Base-by-base conservation (phyloP, 495 filamentous ascomycete species). In the Aspergillus leporis region DNA sequence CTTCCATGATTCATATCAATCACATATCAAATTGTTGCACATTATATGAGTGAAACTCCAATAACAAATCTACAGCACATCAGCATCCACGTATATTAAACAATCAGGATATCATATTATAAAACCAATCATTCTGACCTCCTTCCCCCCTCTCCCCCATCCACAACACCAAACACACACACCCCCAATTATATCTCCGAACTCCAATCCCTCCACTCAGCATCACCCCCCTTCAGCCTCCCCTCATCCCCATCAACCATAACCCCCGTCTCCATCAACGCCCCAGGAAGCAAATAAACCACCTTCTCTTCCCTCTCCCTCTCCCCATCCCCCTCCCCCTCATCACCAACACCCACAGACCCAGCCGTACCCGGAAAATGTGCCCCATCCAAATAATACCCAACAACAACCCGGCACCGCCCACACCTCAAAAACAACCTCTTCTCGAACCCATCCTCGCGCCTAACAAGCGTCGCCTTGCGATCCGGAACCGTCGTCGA, bases 401-500 rank as follows among this genome's bases (percentile, higher is more conserved):
- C 89, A 47, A 89, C 77, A 3, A 83, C 73, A 22, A 90, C 64
- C 25, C 78, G 74, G 74, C 89, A 92, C 58, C 88, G 70, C 3
- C 78, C 83, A 71, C 89, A 91, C 22, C 83, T 71, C 51, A 78
- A 72, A 18, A 86, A 60, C 46, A 80, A 69, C 25, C 89, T 68
- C 77, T 89, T 90, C 76, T 92, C 89, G 52, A 90, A 91, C 22
- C 89, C 89, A 55, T 90, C 87, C 61, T 83, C 81, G 3, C 85
- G 75, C 5, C 81, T 70, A 16, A 90, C 73, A 0, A 92, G 70
- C 4, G 82, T 77, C 19, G 82, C 65, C 14, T 78, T 77, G 0
- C 75, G 70, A 53, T 87, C 80, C 0, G 77, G 68, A 3, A 74
- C 50, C 9, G 74, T 69, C 2, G 81, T 83, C 0, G 75, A 76